These are phyloP conservation scores for Puccinia sorghi DNA, from an alignment of 1,284 basidiomycete species.

Conservation along the genomic window DNA sequence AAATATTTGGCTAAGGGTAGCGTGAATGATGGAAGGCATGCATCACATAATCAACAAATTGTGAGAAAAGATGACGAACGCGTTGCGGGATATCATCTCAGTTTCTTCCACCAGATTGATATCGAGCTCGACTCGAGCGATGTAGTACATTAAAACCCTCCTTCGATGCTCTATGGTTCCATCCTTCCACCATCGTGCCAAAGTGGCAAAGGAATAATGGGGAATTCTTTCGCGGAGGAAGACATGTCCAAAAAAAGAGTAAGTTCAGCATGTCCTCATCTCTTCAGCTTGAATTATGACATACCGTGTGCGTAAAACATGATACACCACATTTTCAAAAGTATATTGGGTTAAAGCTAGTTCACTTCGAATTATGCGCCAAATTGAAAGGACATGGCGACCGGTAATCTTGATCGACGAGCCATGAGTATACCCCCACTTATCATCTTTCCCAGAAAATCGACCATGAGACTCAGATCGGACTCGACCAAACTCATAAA, in stretches of 20 bases:
- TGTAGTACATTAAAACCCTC: slow-evolving; percentile 68
- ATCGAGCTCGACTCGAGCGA: slow-evolving; percentile 67
- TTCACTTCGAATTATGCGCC: slow-evolving; percentile 87
- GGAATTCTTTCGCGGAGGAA: slow-evolving; percentile 66
- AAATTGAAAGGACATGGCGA: slow-evolving; percentile 86
- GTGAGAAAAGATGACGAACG: slow-evolving; percentile 63
- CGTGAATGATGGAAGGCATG: not conserved
- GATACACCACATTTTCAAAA: slow-evolving; percentile 85
- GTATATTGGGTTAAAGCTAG: slow-evolving; percentile 76
- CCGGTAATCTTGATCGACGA: slow-evolving; percentile 83
- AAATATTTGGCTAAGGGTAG: not conserved
- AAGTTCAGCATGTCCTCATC: not conserved
- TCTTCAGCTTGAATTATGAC: slow-evolving; percentile 48
- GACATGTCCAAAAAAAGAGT: slow-evolving; percentile 15
- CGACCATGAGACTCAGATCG: slow-evolving; percentile 61
- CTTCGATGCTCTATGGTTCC: slow-evolving; percentile 64
- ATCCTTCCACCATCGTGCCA: slow-evolving; percentile 75
- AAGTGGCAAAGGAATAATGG: slow-evolving; percentile 68
- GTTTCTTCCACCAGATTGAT: slow-evolving; percentile 76
- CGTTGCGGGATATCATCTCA: slow-evolving; percentile 81
- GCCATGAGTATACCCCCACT: slow-evolving; percentile 74
- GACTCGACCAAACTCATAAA: slow-evolving; percentile 59
- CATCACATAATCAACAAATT: not conserved
- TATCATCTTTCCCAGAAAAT: slow-evolving; percentile 62
- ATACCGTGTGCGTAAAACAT: slow-evolving; percentile 72